These are phyloP conservation scores for Xylariaceae sp. DNA, from an alignment of 2,329 filamentous ascomycete species.

Conservation along the genomic window DNA sequence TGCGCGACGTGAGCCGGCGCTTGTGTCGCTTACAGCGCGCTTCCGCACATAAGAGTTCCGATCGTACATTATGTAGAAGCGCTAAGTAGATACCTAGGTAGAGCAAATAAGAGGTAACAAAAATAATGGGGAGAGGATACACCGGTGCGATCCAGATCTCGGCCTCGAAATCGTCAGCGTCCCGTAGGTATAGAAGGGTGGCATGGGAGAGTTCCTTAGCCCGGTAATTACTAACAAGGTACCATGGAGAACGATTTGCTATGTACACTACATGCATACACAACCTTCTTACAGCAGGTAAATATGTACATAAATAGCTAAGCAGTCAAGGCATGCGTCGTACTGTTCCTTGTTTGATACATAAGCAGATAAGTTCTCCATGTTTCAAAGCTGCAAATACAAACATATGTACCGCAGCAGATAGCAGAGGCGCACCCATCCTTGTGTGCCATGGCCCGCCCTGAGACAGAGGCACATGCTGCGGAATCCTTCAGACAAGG, in stretches of 20 bases:
- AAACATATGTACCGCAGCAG: no score
- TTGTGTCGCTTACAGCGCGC: slow-evolving; percentile 2
- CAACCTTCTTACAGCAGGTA: no score
- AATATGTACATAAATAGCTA: no score
- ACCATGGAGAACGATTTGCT: no score
- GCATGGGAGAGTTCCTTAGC: neutral
- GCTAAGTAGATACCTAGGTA: neutral
- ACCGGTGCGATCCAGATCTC: neutral
- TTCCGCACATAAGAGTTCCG: neutral
- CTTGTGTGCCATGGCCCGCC: slow-evolving; percentile 23
- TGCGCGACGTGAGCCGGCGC: slow-evolving; percentile 2
- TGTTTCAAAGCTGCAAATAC: slow-evolving; percentile 13
- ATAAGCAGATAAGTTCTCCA: slow-evolving; percentile 3
- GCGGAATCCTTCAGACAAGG: slow-evolving; percentile 26
- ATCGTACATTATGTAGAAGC: neutral
- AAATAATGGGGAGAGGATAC: neutral
- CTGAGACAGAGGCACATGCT: slow-evolving; percentile 16
- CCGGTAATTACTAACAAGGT: neutral
- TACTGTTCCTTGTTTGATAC: slow-evolving; percentile 1
- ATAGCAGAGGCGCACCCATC: slow-evolving; percentile 15
- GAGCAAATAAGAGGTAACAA: no score
- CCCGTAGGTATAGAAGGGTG: no score
- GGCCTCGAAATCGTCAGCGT: neutral
- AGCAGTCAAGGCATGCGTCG: neutral
- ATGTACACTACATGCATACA: no score